Percentiles rank a stretch among this genome's conserved stretches.
phyloP scores from a whole-genome alignment of 1,284 basidiomycete genomes.

The Heterobasidion occidentale region DNA sequence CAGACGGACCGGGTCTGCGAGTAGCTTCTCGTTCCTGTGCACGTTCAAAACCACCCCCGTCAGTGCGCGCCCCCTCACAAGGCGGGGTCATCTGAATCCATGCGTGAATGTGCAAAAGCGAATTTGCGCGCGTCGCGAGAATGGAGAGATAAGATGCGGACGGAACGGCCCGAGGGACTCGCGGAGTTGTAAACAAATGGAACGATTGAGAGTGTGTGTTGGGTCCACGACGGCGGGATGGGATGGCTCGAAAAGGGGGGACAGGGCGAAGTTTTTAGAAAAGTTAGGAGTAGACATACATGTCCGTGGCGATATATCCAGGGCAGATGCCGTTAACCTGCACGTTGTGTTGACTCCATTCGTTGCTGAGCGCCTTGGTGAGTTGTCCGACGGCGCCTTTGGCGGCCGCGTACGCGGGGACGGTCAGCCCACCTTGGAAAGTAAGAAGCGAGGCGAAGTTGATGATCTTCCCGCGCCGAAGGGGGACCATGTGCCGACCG shows the following conservation, averaged over 20 bases:
- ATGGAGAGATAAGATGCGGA: slow-evolving; percentile 11
- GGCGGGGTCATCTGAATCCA: slow-evolving; percentile 7
- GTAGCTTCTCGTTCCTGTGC: slow-evolving; percentile 69
- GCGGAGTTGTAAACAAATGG: slow-evolving; percentile 12
- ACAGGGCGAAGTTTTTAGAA: slow-evolving; percentile 1
- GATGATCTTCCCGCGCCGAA: slow-evolving; percentile 72
- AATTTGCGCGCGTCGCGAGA: slow-evolving; percentile 22
- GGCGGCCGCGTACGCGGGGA: slow-evolving; percentile 90
- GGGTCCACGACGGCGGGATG: no score
- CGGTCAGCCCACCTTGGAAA: slow-evolving; percentile 74
- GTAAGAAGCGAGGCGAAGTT: slow-evolving; percentile 75
- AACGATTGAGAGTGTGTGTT: no score
- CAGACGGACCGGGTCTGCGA: slow-evolving; percentile 66
- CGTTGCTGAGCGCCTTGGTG: slow-evolving; percentile 72
- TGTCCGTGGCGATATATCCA: slow-evolving; percentile 90
- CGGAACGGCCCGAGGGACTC: slow-evolving; percentile 2
- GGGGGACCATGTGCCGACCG: slow-evolving; percentile 74
- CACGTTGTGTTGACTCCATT: slow-evolving; percentile 77
- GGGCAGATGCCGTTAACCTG: slow-evolving; percentile 90
- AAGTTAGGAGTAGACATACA: slow-evolving; percentile 36
- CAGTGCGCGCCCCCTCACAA: background rate
- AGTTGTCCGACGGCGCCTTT: slow-evolving; percentile 83
- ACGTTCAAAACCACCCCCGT: background rate
- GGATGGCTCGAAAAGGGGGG: background rate
- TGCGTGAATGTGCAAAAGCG: slow-evolving; percentile 5